phyloP scores from a whole-genome alignment of 208 protist genomes.

The Wallacemonas sp. region DNA sequence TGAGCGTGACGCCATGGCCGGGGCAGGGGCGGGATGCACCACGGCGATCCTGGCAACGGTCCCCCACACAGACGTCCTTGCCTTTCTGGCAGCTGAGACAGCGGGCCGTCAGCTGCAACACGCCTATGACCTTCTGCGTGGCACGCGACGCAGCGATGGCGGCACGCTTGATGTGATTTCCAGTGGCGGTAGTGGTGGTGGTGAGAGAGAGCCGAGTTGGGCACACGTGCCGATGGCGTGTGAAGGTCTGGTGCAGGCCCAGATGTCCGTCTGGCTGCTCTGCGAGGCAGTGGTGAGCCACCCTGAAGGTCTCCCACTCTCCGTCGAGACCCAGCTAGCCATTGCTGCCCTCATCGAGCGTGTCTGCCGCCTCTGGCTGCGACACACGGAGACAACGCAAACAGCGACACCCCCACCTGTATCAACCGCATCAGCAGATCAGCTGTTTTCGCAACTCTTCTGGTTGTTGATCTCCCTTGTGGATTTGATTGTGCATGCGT shows the following conservation, averaged over 20 bases:
- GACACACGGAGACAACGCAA: too few species aligned
- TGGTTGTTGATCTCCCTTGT: slow-evolving; percentile 10
- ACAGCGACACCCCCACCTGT: too few species aligned
- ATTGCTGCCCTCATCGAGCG: not conserved
- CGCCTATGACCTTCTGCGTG: not conserved
- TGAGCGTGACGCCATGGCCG: not conserved
- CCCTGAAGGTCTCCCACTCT: not conserved
- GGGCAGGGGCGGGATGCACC: too few species aligned
- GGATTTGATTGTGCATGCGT: slow-evolving; percentile 37
- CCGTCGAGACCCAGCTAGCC: not conserved
- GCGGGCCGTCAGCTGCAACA: slow-evolving; percentile 2
- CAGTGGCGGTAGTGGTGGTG: not conserved
- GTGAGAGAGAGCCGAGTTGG: not conserved
- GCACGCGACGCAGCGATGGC: not conserved
- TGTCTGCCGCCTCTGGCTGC: not conserved
- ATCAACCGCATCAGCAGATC: not conserved
- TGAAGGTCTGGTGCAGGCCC: not conserved
- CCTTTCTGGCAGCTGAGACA: slow-evolving; percentile 1
- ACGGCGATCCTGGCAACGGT: slow-evolving; percentile 9
- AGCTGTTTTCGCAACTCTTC: not conserved
- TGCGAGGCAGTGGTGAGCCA: slow-evolving; percentile 7
- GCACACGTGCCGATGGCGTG: not conserved
- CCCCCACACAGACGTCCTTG: not conserved
- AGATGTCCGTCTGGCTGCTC: not conserved
- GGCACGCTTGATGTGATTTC: not conserved